Conservation (phyloP, 805 yeast genomes). For the Metschnikowia picachoensis region DNA sequence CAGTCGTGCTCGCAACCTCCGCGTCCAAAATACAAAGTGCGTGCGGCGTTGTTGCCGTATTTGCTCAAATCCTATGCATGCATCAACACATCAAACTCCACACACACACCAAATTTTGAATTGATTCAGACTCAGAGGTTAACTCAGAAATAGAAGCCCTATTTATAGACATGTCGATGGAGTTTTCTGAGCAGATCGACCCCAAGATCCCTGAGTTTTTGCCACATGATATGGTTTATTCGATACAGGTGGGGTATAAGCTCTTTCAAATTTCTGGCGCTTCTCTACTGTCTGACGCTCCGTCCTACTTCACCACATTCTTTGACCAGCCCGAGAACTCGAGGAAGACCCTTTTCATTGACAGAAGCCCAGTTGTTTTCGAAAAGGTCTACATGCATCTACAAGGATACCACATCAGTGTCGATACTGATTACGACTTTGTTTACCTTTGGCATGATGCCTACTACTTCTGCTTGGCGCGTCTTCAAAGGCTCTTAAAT, state of each 20-base stretch:
- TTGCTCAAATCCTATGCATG: too few species aligned
- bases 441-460: constrained; percentile 67
- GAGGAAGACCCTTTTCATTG: constrained; percentile 54
- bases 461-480: constrained; percentile 61
- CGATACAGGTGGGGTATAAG: constrained; percentile 65
- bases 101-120: too few species aligned
- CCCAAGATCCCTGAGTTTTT: constrained; percentile 49
- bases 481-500: constrained; percentile 46
- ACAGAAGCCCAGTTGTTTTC: constrained; percentile 69
- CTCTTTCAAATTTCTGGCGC: constrained; percentile 74
- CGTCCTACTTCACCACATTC: constrained; percentile 79
- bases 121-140: too few species aligned
- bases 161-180: constrained; percentile 5
- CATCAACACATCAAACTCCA: too few species aligned
- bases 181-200: constrained; percentile 25
- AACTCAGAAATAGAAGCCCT: too few species aligned
- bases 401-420: constrained; percentile 71
- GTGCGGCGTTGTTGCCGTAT: too few species aligned
- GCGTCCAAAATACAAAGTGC: too few species aligned
- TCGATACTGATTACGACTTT: constrained; percentile 58
- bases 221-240: constrained; percentile 67
- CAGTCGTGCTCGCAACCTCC: too few species aligned
- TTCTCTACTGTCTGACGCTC: constrained; percentile 79
- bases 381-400: constrained; percentile 64
- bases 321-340: constrained; percentile 44